Conservation (phyloP, 345 rosid species). For the Limnanthes douglasii region DNA sequence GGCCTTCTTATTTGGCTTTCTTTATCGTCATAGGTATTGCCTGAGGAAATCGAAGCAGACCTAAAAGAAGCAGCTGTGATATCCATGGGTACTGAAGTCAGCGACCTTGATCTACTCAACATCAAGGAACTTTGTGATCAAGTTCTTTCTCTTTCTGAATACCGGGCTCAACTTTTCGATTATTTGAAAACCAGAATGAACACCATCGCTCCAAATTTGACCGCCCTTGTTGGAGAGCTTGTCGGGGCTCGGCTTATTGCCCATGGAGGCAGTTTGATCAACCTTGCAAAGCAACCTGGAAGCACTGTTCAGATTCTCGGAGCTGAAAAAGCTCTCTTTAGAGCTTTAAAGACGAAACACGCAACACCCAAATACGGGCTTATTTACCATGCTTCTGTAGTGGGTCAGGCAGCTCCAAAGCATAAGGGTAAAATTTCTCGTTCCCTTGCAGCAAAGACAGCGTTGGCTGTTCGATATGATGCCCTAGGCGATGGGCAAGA, state of each 20-base stretch:
- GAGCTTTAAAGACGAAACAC: constrained; percentile 91
- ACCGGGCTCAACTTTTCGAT: constrained; percentile 85
- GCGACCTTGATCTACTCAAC: constrained; percentile 60
- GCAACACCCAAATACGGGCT: constrained; percentile 86
- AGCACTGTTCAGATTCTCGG: constrained; percentile 91
- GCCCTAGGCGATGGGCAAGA: constrained; percentile 81
- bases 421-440: constrained; percentile 78
- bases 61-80: constrained; percentile 75
- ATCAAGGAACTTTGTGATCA: constrained; percentile 80
- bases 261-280: constrained; percentile 85
- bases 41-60: constrained; percentile 61
- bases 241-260: constrained; percentile 95
- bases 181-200: constrained; percentile 86
- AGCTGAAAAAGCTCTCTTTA: constrained; percentile 84
- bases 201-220: constrained; percentile 84
- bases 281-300: constrained; percentile 91
- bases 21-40: constrained; percentile 25
- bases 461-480: constrained; percentile 64
- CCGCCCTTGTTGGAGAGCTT: constrained; percentile 91
- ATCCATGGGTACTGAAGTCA: constrained; percentile 92
- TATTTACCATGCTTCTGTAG: constrained; percentile 81
- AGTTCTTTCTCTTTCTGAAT: constrained; percentile 69
- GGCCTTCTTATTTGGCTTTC: neutral
- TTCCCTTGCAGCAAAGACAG: constrained; percentile 81
- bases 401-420: constrained; percentile 82